phyloP scores from a whole-genome alignment of 2,329 filamentous ascomycete species.

The Fusarium staphyleae region DNA sequence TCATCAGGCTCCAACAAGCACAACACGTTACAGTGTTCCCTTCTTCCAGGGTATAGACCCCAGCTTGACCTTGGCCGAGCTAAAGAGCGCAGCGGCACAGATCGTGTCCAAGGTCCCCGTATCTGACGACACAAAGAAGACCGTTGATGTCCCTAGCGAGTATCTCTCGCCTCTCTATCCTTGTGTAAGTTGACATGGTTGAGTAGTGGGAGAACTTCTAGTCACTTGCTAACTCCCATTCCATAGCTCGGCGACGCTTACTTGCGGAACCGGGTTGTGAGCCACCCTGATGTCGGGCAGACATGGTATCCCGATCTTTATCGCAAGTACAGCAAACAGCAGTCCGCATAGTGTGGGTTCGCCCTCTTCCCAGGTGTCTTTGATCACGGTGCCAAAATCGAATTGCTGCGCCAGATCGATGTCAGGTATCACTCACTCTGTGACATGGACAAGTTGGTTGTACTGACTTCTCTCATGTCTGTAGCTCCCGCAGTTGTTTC shows the following conservation, averaged over 20 bases:
- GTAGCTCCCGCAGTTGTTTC: conserved; percentile 4
- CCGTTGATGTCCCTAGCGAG: conserved; percentile 2
- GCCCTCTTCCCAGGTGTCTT: not conserved
- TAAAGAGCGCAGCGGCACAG: conserved; percentile 2
- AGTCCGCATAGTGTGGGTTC: not conserved
- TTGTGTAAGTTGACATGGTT: not conserved
- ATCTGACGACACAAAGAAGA: conserved; percentile 4
- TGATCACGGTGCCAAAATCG: conserved; percentile 1
- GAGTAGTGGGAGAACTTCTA: no score
- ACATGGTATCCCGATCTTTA: conserved; percentile 12
- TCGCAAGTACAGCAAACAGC: conserved; percentile 7
- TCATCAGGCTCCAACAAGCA: conserved; percentile 2
- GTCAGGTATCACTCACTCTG: not conserved
- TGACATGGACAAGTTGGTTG: not conserved
- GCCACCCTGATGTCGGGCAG: conserved; percentile 9
- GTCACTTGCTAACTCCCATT: not conserved
- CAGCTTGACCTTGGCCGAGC: not conserved
- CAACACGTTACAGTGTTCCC: conserved; percentile 5
- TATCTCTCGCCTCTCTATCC: conserved; percentile 6
- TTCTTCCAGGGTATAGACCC: conserved; percentile 12
- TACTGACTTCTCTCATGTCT: conserved; percentile 8
- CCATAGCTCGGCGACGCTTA: conserved; percentile 3
- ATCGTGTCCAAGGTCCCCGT: conserved; percentile 3
- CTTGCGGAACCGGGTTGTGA: conserved; percentile 6
- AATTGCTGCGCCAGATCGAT: not conserved